Conservation (phyloP, 2,329 filamentous ascomycete species). For the Cladobotryum protrusum region DNA sequence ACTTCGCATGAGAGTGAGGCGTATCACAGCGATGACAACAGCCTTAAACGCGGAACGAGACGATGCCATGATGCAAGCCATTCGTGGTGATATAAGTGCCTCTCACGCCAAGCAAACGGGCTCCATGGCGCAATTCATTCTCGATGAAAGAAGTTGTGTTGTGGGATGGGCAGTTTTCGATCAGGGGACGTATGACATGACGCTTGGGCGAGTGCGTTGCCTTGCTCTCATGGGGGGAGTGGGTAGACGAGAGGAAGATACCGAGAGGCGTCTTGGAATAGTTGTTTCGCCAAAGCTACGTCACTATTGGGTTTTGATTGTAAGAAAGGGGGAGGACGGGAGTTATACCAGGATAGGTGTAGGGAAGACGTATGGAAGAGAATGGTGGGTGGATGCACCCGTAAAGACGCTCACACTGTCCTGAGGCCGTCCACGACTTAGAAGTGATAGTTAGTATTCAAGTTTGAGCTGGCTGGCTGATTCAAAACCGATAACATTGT, state of each 20-base stretch:
- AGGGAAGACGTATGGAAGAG: conserved; percentile 9
- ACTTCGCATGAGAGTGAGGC: conserved; percentile 3
- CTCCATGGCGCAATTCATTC: conserved; percentile 6
- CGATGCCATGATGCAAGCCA: background rate
- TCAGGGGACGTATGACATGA: background rate
- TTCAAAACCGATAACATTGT: no score
- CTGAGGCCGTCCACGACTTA: background rate
- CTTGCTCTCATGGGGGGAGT: conserved; percentile 9
- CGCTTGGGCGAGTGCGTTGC: background rate
- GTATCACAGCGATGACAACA: background rate
- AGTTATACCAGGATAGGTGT: conserved; percentile 4
- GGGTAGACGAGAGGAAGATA: conserved; percentile 8
- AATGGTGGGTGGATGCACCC: conserved; percentile 8
- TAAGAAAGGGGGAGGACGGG: conserved; percentile 3
- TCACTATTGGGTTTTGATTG: conserved; percentile 9
- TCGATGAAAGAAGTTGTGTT: background rate
- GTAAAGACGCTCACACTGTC: background rate
- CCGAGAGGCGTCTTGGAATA: conserved; percentile 7
- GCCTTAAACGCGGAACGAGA: background rate
- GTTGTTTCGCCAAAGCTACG: conserved; percentile 6
- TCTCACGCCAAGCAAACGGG: conserved; percentile 11
- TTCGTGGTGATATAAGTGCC: conserved; percentile 6
- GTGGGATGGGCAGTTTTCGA: conserved; percentile 12
- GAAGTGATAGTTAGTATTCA: no score
- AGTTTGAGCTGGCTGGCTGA: no score